Conservation (phyloP, 176 grass and related monocot genomes). For the Carex parvula region DNA sequence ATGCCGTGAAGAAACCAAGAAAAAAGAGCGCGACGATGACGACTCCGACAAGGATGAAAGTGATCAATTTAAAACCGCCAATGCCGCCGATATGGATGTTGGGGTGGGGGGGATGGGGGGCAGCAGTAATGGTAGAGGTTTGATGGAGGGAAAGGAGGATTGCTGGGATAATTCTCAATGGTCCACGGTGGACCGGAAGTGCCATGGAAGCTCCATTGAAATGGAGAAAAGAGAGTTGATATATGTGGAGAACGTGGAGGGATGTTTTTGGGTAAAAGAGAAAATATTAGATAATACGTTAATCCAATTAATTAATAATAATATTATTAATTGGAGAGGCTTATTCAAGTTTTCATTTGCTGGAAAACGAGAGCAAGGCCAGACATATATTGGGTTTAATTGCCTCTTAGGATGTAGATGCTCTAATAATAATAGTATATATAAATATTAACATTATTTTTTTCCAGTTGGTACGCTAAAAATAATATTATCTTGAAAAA, state of each 20-base stretch:
- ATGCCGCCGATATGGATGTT: not conserved
- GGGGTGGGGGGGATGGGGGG: not conserved
- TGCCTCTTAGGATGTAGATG: no score
- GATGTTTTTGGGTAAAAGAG: not conserved
- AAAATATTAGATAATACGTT: no score
- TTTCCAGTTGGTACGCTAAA: no score
- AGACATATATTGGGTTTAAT: not conserved
- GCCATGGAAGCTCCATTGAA: slow-evolving; percentile 26
- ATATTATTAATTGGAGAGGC: not conserved
- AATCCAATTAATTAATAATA: no score
- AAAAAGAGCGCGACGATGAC: slow-evolving; percentile 56
- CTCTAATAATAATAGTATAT: no score
- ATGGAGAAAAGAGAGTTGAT: slow-evolving; percentile 15
- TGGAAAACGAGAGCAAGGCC: not conserved
- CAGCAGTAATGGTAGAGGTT: not conserved
- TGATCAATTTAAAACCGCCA: slow-evolving; percentile 30
- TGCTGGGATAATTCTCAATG: not conserved
- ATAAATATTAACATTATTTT: no score
- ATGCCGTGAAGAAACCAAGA: slow-evolving; percentile 66
- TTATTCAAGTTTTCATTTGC: not conserved
- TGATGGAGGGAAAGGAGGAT: not conserved
- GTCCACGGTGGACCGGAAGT: slow-evolving; percentile 15
- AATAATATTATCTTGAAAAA: no score
- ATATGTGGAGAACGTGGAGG: slow-evolving; percentile 22
- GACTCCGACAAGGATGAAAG: slow-evolving; percentile 40